Conservation (phyloP, 1,284 basidiomycete genomes). For the Chalciporus sp. region DNA sequence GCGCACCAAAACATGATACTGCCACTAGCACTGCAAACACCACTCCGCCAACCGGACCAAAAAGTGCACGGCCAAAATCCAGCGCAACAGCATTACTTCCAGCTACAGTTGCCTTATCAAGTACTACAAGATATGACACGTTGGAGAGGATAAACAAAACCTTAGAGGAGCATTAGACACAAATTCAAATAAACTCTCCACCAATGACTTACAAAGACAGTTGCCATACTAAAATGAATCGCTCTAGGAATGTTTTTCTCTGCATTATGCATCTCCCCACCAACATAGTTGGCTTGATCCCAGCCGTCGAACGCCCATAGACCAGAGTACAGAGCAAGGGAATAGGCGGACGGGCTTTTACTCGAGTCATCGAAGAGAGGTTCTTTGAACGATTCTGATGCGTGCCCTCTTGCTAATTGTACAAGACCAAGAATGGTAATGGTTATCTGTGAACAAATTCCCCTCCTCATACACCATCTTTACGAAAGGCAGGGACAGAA, state of each 20-base stretch:
- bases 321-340: slow-evolving; percentile 92
- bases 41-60: slow-evolving; percentile 84
- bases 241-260: slow-evolving; percentile 87
- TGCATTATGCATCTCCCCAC: slow-evolving; percentile 87
- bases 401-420: slow-evolving; percentile 69
- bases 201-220: slow-evolving; percentile 60
- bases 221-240: slow-evolving; percentile 86
- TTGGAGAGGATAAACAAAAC: slow-evolving; percentile 83
- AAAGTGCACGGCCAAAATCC: slow-evolving; percentile 88
- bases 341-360: slow-evolving; percentile 81
- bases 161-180: slow-evolving; percentile 34
- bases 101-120: slow-evolving; percentile 79
- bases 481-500: slow-evolving; percentile 6
- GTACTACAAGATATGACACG: slow-evolving; percentile 89
- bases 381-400: slow-evolving; percentile 62
- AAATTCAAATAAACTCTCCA: not conserved
- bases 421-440: slow-evolving; percentile 76
- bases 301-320: slow-evolving; percentile 97
- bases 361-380: slow-evolving; percentile 79
- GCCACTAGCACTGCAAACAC: slow-evolving; percentile 91
- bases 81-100: slow-evolving; percentile 91
- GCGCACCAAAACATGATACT: slow-evolving; percentile 90
- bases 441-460: slow-evolving; percentile 49
- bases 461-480: not conserved
- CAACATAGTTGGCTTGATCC: slow-evolving; percentile 90